phyloP scores from a whole-genome alignment of 768 basidiomycete species.

The Russula olivacea region DNA sequence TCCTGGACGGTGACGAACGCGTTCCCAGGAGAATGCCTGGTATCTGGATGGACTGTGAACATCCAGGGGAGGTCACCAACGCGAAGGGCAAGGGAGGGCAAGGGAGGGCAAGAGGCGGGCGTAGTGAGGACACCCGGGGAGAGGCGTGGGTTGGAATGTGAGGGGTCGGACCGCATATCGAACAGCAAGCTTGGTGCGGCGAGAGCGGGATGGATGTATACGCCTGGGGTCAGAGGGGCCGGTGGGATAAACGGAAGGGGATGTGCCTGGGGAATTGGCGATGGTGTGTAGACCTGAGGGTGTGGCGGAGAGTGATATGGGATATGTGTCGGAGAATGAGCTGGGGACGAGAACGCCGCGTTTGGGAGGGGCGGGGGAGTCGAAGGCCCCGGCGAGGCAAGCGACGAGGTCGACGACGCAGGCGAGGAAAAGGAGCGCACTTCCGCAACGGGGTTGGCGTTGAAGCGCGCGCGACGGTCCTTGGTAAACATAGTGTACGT shows the following conservation, averaged over 20 bases:
- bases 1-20: conserved; percentile 10
- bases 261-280: conserved; percentile 3
- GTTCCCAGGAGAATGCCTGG: not conserved
- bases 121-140: not conserved
- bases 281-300: not conserved
- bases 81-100: not conserved
- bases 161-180: conserved; percentile 2
- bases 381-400: conserved; percentile 12
- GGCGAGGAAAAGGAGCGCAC: conserved; percentile 16
- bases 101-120: conserved; percentile 1
- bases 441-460: conserved; percentile 12
- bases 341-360: conserved; percentile 8
- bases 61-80: conserved; percentile 6
- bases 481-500: not conserved
- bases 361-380: conserved; percentile 13
- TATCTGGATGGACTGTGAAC: not conserved
- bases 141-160: not conserved
- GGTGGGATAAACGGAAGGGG: conserved; percentile 5
- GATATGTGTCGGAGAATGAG: not conserved
- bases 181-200: not conserved
- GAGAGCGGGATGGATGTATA: not conserved
- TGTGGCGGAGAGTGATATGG: conserved; percentile 7
- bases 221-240: not conserved
- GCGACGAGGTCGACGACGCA: conserved; percentile 9
- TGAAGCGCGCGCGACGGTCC: conserved; percentile 14